These are phyloP conservation scores for Stephanodiscus triporus DNA, from an alignment of 108 stramenopile genomes.

Conservation along the genomic window DNA sequence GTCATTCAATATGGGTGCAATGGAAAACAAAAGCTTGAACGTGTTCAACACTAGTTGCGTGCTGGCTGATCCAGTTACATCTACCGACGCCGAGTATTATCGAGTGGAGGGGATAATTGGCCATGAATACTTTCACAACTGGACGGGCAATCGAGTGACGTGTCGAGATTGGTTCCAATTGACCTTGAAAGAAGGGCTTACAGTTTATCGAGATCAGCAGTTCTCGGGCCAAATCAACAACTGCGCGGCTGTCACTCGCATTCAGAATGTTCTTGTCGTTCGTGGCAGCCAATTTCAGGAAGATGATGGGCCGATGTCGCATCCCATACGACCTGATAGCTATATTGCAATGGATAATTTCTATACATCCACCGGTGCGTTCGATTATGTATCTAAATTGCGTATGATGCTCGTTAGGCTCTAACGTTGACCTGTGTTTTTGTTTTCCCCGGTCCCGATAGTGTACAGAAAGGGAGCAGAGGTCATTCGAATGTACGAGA, in stretches of 20 bases:
- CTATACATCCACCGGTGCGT: constrained; percentile 62
- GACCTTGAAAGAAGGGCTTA: constrained; percentile 82
- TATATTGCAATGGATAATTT: constrained; percentile 85
- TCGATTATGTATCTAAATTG: not conserved
- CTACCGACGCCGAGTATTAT: constrained; percentile 58
- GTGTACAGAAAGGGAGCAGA: constrained; percentile 76
- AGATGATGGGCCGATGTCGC: constrained; percentile 72
- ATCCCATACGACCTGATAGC: constrained; percentile 77
- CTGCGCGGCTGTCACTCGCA: constrained; percentile 58
- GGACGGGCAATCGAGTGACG: constrained; percentile 82
- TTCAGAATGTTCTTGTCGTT: constrained; percentile 57
- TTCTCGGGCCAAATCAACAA: constrained; percentile 63
- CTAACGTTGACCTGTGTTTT: constrained; percentile 60
- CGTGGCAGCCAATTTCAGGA: constrained; percentile 58
- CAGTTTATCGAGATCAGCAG: constrained; percentile 81
- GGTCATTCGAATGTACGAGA: constrained; percentile 80
- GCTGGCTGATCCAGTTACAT: constrained; percentile 59
- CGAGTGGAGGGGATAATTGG: constrained; percentile 76
- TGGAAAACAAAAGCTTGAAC: constrained; percentile 78
- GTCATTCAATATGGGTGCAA: constrained; percentile 82
- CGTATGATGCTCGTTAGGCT: not conserved
- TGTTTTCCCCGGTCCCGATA: constrained; percentile 42
- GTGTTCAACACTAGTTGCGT: constrained; percentile 81
- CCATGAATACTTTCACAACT: constrained; percentile 86
- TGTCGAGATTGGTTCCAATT: constrained; percentile 89